Evolutionary conservation across 1,284 basidiomycete genomes (phyloP).

Genomic region (Fomitopsis pinicola): DNA sequence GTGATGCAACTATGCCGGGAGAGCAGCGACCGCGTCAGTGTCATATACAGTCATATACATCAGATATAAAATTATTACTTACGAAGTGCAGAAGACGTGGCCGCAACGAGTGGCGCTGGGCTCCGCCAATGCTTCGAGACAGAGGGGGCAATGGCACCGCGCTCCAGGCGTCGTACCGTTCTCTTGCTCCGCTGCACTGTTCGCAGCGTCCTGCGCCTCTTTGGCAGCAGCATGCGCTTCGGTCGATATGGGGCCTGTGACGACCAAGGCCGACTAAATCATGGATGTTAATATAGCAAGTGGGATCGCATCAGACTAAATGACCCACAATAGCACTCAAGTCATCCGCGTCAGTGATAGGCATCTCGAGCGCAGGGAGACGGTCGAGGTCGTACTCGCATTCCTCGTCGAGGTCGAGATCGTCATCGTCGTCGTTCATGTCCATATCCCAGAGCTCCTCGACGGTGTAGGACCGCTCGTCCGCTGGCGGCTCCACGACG

Average conservation of each 20-base stretch:
- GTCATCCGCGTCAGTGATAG: background rate
- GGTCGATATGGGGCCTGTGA: background rate
- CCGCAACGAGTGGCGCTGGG: conserved; percentile 23
- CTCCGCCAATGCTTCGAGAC: conserved; percentile 21
- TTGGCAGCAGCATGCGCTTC: background rate
- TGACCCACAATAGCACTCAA: background rate
- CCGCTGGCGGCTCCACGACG: background rate
- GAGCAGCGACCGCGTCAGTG: no score
- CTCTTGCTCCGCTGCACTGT: background rate
- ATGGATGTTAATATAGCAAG: background rate
- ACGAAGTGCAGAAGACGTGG: conserved; percentile 27
- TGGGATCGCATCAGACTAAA: background rate
- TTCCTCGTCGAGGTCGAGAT: conserved; percentile 16
- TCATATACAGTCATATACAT: no score
- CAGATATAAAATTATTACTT: conserved; percentile 3
- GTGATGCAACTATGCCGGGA: conserved; percentile 19
- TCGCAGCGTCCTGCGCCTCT: background rate
- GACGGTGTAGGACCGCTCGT: no score
- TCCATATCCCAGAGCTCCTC: conserved; percentile 17
- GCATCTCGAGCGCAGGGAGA: conserved; percentile 4
- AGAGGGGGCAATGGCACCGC: conserved; percentile 23
- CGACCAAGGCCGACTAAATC: background rate
- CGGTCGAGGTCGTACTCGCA: conserved; percentile 11
- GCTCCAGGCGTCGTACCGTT: background rate
- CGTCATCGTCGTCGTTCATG: conserved; percentile 10